Evolutionary conservation across 208 protist species (phyloP).

Genomic region (Trypanosoma mega): DNA sequence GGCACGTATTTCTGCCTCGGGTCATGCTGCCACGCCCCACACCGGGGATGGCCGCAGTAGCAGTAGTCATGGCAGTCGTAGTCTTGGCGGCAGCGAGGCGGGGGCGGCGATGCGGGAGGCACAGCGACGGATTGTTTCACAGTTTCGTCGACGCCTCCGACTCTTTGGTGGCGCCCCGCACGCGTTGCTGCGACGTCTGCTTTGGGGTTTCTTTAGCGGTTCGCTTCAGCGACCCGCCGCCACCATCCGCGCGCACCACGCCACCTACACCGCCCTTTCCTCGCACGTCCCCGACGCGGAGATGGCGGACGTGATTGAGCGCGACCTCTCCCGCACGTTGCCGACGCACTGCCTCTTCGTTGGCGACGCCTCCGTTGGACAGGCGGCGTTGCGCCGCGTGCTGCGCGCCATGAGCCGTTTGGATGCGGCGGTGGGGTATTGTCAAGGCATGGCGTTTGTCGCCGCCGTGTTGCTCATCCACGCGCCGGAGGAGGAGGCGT

Average conservation of each 20-base stretch:
- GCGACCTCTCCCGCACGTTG: conserved; percentile 60
- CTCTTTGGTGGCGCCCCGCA: conserved; percentile 23
- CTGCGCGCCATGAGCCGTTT: conserved; percentile 38
- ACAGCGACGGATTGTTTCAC: conserved; percentile 8
- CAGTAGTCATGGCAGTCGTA: no score
- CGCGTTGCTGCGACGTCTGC: conserved; percentile 27
- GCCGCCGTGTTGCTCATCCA: conserved; percentile 48
- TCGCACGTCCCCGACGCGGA: not conserved
- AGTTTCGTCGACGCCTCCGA: conserved; percentile 24
- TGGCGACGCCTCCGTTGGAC: conserved; percentile 28
- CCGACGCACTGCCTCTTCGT: conserved; percentile 59
- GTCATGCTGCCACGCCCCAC: no score
- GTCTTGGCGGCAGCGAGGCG: not conserved
- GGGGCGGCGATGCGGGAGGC: conserved; percentile 3
- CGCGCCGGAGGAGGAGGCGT: conserved; percentile 50
- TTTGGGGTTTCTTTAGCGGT: conserved; percentile 52
- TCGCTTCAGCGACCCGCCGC: conserved; percentile 27
- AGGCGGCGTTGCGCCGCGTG: conserved; percentile 41
- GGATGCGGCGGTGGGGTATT: conserved; percentile 71
- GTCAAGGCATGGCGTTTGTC: conserved; percentile 79
- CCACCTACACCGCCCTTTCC: conserved; percentile 1
- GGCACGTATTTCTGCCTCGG: no score
- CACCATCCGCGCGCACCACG: conserved; percentile 10
- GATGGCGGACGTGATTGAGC: conserved; percentile 35
- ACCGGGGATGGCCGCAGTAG: no score